Base-by-base conservation (phyloP, 2,329 filamentous ascomycete genomes). In the Teratosphaeria epicoccoides region DNA sequence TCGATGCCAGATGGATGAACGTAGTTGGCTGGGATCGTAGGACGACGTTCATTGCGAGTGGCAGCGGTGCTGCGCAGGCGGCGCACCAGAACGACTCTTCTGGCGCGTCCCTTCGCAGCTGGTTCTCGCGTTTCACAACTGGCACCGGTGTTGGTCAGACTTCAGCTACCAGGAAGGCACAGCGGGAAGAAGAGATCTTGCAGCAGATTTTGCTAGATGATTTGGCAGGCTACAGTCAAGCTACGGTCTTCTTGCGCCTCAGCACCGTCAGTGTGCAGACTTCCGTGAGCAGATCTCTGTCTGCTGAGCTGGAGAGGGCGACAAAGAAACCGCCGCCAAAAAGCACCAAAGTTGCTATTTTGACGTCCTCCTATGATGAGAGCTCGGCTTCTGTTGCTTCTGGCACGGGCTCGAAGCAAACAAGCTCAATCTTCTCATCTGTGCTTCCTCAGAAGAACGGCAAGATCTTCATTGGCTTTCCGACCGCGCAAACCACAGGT, bases 311-410 rank as follows among this genome's bases (percentile, higher is more conserved):
- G 10, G 89, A 97, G 71, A 82, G 94, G 55, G 93, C 94, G 14
- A 98, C 94, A 1, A 96, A 97, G 71, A 98, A 98, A 64, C 88
- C 90, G 2, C 93, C 94, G 0, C 93, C 93, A 0, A 95, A 88
- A 66, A 79, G 79, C 10, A 94, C 93, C 0, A 87, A 83, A 49
- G 79, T 98, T 24, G 85, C 91, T 6, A 87, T 97, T 28, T 71
- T 98, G 47, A 96, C 90, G 0, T 89, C 91, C 17, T 94, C 91
- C 0, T 95, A 91, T 64, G 88, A 95, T 61, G 88, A 93, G 61
- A 78, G 81, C 0, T 73, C 83, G 49, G 82, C 83, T 2, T 84
- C 86, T 0, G 76, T 83, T 52, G 76, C 75, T 23, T 79, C 77
- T 2, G 74, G 72, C 14, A 68, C 67, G 9, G 73, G 70, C 7